Conservation (phyloP, 257 asterid genomes). For the Plantago elongata region DNA sequence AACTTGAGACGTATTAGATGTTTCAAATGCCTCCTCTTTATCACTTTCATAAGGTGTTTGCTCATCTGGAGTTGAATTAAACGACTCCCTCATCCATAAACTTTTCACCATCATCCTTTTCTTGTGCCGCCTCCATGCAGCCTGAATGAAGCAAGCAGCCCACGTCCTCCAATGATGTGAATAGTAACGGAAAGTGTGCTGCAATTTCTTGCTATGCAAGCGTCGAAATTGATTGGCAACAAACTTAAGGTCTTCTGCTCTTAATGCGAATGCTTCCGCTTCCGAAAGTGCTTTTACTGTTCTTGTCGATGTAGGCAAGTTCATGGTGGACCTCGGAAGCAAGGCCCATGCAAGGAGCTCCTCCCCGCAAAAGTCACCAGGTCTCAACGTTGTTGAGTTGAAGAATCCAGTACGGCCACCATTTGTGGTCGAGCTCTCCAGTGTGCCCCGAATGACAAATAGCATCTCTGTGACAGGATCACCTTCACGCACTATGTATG, state of each 20-base stretch:
- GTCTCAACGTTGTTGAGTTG: slow-evolving; percentile 55
- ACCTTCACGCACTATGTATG: slow-evolving; percentile 85
- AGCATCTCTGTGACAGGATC: slow-evolving; percentile 82
- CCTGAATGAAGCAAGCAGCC: slow-evolving; percentile 80
- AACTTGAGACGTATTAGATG: slow-evolving; percentile 24
- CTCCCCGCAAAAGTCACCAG: slow-evolving; percentile 82
- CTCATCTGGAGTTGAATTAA: slow-evolving; percentile 26
- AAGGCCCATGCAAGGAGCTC: slow-evolving; percentile 84
- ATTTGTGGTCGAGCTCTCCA: slow-evolving; percentile 83
- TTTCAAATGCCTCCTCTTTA: slow-evolving; percentile 10
- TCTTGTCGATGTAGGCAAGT: slow-evolving; percentile 74
- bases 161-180: slow-evolving; percentile 90
- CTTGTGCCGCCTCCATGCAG: slow-evolving; percentile 62
- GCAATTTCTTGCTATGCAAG: slow-evolving; percentile 76
- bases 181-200: slow-evolving; percentile 67
- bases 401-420: slow-evolving; percentile 83
- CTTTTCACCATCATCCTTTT: slow-evolving; percentile 41
- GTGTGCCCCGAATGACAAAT: slow-evolving; percentile 63
- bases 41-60: slow-evolving; percentile 23
- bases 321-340: slow-evolving; percentile 53
- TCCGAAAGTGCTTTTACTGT: slow-evolving; percentile 67
- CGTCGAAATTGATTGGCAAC: slow-evolving; percentile 85
- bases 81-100: slow-evolving; percentile 47
- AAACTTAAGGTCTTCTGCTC: slow-evolving; percentile 80
- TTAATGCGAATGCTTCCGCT: slow-evolving; percentile 75